Evolutionary conservation across 352 stramenopile species (phyloP).

Genomic region (Globisporangium megalacanthum): DNA sequence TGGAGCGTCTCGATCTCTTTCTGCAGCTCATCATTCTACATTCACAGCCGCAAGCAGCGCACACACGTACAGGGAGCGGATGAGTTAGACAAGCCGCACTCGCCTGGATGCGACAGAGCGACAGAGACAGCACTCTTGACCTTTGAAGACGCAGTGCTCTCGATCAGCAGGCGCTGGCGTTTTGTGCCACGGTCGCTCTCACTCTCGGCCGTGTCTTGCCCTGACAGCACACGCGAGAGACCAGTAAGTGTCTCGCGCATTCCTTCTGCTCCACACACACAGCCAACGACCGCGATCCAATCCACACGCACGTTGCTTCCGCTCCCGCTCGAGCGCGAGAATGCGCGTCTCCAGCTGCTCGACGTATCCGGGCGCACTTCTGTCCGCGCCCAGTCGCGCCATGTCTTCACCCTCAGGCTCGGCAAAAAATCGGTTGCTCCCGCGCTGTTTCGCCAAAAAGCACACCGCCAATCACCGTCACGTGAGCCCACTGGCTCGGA

Average conservation of each 20-base stretch:
- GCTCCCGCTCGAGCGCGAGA: slow-evolving; percentile 23
- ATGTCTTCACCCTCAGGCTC: slow-evolving; percentile 30
- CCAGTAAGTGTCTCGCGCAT: neutral
- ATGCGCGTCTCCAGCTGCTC: slow-evolving; percentile 29
- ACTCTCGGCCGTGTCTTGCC: slow-evolving; percentile 17
- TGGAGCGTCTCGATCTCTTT: slow-evolving; percentile 46
- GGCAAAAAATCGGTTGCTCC: slow-evolving; percentile 21
- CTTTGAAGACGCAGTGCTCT: slow-evolving; percentile 54
- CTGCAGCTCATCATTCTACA: slow-evolving; percentile 46
- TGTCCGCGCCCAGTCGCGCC: slow-evolving; percentile 8
- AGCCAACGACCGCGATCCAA: neutral
- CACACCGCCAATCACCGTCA: neutral
- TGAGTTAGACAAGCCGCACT: neutral
- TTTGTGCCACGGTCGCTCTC: slow-evolving; percentile 30
- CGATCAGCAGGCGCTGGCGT: slow-evolving; percentile 48
- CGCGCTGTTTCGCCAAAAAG: neutral
- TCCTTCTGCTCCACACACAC: neutral
- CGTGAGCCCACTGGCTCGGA: too few relatives aligned
- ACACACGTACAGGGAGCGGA: neutral
- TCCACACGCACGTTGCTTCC: slow-evolving; percentile 23
- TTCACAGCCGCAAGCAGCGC: neutral
- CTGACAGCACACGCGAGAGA: slow-evolving; percentile 7
- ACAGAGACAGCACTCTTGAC: slow-evolving; percentile 16
- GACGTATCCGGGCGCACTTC: slow-evolving; percentile 5
- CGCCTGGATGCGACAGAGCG: neutral